Evolutionary conservation across 306 rosid species (phyloP).

Genomic region (Cicer bijugum): DNA sequence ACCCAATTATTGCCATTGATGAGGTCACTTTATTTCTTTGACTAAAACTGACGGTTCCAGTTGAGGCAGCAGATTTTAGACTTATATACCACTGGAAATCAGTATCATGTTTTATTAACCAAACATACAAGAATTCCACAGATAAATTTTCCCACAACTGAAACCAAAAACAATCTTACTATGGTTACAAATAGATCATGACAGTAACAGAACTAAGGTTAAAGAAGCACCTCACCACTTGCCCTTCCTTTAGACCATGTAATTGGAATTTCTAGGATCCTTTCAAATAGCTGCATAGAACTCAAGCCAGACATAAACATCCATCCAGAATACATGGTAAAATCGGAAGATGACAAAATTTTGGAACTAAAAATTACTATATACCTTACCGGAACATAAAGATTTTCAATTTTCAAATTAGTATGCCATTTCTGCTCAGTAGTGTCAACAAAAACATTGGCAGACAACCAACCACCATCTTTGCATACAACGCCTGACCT

Average conservation of each 20-base stretch:
- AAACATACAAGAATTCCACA: background rate
- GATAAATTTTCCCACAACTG: slow-evolving; percentile 4
- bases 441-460: slow-evolving; percentile 78
- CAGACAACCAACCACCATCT: slow-evolving; percentile 96
- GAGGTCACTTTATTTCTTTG: background rate
- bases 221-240: slow-evolving; percentile 90
- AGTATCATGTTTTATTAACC: background rate
- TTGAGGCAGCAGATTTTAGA: slow-evolving; percentile 13
- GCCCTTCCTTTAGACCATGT: slow-evolving; percentile 88
- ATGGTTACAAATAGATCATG: slow-evolving; percentile 26
- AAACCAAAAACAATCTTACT: slow-evolving; percentile 23
- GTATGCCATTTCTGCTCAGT: slow-evolving; percentile 89
- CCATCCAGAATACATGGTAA: slow-evolving; percentile 31
- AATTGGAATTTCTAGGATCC: slow-evolving; percentile 86
- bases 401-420: slow-evolving; percentile 71
- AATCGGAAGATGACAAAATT: slow-evolving; percentile 8
- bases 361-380: slow-evolving; percentile 35
- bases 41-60: slow-evolving; percentile 8
- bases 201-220: slow-evolving; percentile 42
- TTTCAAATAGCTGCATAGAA: slow-evolving; percentile 86
- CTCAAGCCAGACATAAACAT: slow-evolving; percentile 45
- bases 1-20: background rate
- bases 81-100: slow-evolving; percentile 11
- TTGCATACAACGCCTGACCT: slow-evolving; percentile 65
- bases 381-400: slow-evolving; percentile 87